Evolutionary conservation across 2,329 filamentous ascomycete species (phyloP), one percentile per base, ranked within the genome.

Genomic region (Gyromitra esculenta): DNA sequence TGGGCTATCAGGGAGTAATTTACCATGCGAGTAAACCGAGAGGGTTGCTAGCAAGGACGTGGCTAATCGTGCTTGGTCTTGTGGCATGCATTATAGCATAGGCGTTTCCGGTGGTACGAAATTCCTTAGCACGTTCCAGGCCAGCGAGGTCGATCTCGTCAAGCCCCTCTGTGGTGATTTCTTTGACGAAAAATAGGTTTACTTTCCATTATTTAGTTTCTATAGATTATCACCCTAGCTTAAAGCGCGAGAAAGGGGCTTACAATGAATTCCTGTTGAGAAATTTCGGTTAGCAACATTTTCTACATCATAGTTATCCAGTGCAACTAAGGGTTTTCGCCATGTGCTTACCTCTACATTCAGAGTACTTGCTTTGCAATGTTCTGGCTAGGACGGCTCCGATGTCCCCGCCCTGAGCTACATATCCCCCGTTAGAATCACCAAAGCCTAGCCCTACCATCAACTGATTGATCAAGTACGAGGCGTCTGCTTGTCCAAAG

Each of bases 381-480:
- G 84, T 77, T 11, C 86, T 82, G 0, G 84, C 82, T 3, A 88
- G 73, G 35, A 83, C 81, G 56, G 84, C 84, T 1, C 87, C 87
- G 1, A 90, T 83, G 78, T 90, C 88, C 2, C 88, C 88, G 8
- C 88, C 88, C 80, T 89, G 88, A 0, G 84, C 84, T 6, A 88
- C 81, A 77, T 90, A 90, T 1, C 86, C 86, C 1, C 70, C 69
- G 7, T 7, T 75, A 2, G 45, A 50, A 0, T 78, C 76, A 0
- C 82, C 83, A 60, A 89, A 88, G 0, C 88, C 88, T 2, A 90
- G 84, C 0, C 83, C 83, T 1, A 86, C 76, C 85, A 90, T 87
- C 1, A 89, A 79, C 25, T 85, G 83, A 81, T 89, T 84, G 69
- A 89, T 82, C 7, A 87, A 81, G 0, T 83, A 81, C 0, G 86